Evolutionary conservation across 2,329 filamentous ascomycete genomes (phyloP).

Genomic region (Lojkania enalia): DNA sequence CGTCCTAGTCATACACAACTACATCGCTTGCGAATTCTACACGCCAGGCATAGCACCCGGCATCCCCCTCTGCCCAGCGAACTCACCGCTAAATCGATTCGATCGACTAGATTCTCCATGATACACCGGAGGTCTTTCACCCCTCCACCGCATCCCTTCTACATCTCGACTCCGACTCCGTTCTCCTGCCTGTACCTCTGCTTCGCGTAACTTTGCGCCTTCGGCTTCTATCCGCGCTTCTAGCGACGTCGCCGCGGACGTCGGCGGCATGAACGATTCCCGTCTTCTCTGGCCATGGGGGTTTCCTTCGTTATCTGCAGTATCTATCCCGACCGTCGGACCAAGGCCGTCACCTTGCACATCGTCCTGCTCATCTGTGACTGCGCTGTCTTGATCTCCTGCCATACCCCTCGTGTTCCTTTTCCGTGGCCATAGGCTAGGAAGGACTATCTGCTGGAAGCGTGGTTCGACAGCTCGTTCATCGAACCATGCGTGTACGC

Average conservation of each 20-base stretch:
- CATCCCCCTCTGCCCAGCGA: conserved; percentile 33
- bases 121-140: conserved; percentile 7
- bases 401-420: conserved; percentile 71
- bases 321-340: neutral
- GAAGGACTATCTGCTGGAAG: conserved; percentile 84
- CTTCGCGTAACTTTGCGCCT: conserved; percentile 42
- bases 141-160: conserved; percentile 34
- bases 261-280: conserved; percentile 12
- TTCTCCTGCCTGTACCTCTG: conserved; percentile 40
- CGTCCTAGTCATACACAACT: neutral
- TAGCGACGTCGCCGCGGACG: conserved; percentile 19
- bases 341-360: neutral
- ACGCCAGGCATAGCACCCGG: conserved; percentile 34
- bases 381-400: conserved; percentile 14
- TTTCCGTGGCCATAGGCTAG: conserved; percentile 81
- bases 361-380: conserved; percentile 1
- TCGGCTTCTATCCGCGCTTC: conserved; percentile 42
- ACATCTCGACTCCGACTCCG: conserved; percentile 19
- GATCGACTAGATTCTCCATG: conserved; percentile 14
- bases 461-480: conserved; percentile 82
- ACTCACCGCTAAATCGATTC: conserved; percentile 21
- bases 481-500: conserved; percentile 85
- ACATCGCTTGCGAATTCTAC: conserved; percentile 8
- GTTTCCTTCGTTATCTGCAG: neutral
- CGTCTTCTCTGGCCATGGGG: conserved; percentile 1